Base-by-base conservation (phyloP, 176 grass and related monocot genomes). In the Carex littledalei region DNA sequence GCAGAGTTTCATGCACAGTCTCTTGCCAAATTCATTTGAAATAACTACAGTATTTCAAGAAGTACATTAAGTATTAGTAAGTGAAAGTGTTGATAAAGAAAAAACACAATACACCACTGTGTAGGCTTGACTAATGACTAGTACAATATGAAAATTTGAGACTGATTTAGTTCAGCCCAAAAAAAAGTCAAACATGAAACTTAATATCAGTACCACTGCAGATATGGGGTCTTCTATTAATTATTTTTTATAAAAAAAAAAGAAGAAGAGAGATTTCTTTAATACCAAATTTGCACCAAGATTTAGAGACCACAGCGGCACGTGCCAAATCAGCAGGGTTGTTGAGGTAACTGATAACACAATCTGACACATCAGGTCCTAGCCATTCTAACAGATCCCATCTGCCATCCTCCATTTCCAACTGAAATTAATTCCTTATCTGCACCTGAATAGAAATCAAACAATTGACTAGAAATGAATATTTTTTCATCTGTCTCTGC, bases 201-300 rank as follows among this genome's bases (percentile, higher is more conserved):
- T 43, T 12, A 82, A 57, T 22, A 45, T 11, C 20, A 50, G 45
- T 68, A 50, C 24, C 35, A 3, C 8, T 2, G 16, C 8, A 65
- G 37, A 82, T 3, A 67, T 54, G 62, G 24, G 5, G 53, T 49
- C 15, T 63, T 52, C 16, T 54, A 12, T 55, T 80, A 35, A 59
- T 32, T 41, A 24, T 63, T 55, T 70, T 9, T n/a, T n/a, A n/a
- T n/a, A n/a, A n/a, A n/a, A n/a, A 55, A 49, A 16, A 41, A 84
- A 3, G 24, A 71, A 37, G 16, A 9, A 31, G 60, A 5, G 2
- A 17, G 37, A 53, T 53, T 32, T 34, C 3, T 61, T 4, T 85
- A 88, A 63, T 74, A 91, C 89, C 93, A 88, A 99, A 94, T 34
- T 24, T 84, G 85, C 93, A 88, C 97, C 97, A 99, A 60, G 97